Percentiles rank a stretch among this genome's conserved stretches.
Evolutionary conservation across 1,139 yeast species (phyloP).

Genomic region (Geotrichum histeridarum): DNA sequence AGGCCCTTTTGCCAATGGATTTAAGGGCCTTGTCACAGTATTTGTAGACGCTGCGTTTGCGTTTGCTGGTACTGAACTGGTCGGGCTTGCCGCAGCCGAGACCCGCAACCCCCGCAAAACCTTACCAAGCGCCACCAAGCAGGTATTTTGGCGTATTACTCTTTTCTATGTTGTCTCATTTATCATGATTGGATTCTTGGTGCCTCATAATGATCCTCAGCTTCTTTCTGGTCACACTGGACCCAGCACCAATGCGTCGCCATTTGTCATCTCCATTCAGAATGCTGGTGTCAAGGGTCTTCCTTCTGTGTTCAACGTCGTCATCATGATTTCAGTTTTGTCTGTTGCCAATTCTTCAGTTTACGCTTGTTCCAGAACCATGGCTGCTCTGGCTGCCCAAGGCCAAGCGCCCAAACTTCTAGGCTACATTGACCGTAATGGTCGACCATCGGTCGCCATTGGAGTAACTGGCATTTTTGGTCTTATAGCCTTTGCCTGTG

Average conservation of each 20-base stretch:
- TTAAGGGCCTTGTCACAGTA: slow-evolving; percentile 75
- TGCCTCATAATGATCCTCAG: slow-evolving; percentile 51
- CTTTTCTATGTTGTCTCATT: slow-evolving; percentile 55
- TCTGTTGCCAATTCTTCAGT: slow-evolving; percentile 74
- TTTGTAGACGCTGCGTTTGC: slow-evolving; percentile 85
- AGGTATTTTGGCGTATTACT: slow-evolving; percentile 69
- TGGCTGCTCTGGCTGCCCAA: slow-evolving; percentile 75
- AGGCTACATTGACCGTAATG: slow-evolving; percentile 67
- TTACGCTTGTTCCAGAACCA: slow-evolving; percentile 74
- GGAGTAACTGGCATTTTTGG: slow-evolving; percentile 55
- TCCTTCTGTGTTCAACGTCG: slow-evolving; percentile 68
- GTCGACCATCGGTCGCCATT: slow-evolving; percentile 71
- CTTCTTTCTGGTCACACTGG: slow-evolving; percentile 42
- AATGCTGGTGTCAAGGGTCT: slow-evolving; percentile 55
- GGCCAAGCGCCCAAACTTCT: slow-evolving; percentile 72
- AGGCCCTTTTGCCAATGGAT: slow-evolving; percentile 59
- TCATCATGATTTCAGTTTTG: slow-evolving; percentile 61
- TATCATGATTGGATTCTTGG: slow-evolving; percentile 55
- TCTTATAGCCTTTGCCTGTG: slow-evolving; percentile 58
- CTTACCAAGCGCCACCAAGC: slow-evolving; percentile 62
- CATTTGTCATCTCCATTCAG: slow-evolving; percentile 64
- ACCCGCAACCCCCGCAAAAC: slow-evolving; percentile 66
- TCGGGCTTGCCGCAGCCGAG: slow-evolving; percentile 83
- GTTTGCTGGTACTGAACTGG: slow-evolving; percentile 76
- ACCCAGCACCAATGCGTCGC: slow-evolving; percentile 57